A percentile compares a stretch with the other conserved stretches of the same genome.
phyloP scores from a whole-genome alignment of 2,329 filamentous ascomycete species.

The Xylaria digitata region DNA sequence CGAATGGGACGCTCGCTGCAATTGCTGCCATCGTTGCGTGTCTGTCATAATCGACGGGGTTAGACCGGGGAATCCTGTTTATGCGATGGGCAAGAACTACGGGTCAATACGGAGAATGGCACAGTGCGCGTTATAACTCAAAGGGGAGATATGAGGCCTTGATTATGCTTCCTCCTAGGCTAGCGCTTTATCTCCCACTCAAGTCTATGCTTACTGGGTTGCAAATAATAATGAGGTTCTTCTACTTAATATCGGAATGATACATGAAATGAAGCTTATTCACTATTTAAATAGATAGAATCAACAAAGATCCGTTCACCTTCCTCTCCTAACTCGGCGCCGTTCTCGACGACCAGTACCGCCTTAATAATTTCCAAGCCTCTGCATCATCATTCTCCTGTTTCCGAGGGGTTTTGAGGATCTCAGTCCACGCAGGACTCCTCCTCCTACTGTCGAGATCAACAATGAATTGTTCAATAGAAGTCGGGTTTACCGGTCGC shows the following conservation, averaged over 20 bases:
- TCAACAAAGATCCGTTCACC: no score
- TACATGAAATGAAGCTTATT: no score
- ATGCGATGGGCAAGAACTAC: background rate
- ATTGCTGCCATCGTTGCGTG: slow-evolving; percentile 42
- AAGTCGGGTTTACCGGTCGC: slow-evolving; percentile 32
- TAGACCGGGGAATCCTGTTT: background rate
- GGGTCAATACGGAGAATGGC: background rate
- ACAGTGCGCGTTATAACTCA: no score
- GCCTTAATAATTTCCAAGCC: slow-evolving; percentile 41
- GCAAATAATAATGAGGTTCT: background rate
- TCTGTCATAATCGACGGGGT: slow-evolving; percentile 13
- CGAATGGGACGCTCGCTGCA: slow-evolving; percentile 40
- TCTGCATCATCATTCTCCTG: slow-evolving; percentile 40
- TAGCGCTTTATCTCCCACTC: no score
- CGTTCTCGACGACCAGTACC: slow-evolving; percentile 41
- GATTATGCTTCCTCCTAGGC: no score
- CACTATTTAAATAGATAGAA: no score
- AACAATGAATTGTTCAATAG: slow-evolving; percentile 39
- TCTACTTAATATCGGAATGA: background rate
- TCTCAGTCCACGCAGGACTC: slow-evolving; percentile 38
- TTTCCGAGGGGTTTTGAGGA: slow-evolving; percentile 36
- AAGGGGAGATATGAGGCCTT: no score
- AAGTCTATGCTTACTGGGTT: no score
- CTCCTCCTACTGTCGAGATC: slow-evolving; percentile 37
- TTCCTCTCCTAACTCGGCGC: slow-evolving; percentile 14